Evolutionary conservation across 495 filamentous ascomycete genomes (phyloP), one percentile per base, ranked within the genome.

Genomic region (Daldinia decipiens): DNA sequence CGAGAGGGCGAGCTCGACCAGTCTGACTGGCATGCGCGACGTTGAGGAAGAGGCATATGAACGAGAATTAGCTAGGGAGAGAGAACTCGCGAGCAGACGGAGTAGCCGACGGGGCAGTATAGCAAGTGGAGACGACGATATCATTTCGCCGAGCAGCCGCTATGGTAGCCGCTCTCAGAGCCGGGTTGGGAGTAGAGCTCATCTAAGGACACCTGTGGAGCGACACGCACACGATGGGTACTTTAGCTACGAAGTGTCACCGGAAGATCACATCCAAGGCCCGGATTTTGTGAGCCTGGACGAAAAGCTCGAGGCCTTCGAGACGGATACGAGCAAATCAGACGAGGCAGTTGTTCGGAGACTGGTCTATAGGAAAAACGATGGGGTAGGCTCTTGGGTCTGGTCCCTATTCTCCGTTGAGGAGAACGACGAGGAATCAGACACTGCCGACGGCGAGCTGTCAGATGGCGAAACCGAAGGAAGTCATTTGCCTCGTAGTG

Each of bases 361-460:
- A 61, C 74, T 90, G 15, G 84, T 89, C 24, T 77, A 84, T 59
- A 83, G 87, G 64, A 85, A 84, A n/a, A 87, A 86, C 47, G 89
- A 88, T 59, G 89, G 91, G 4, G 78, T 94, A n/a, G 90, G 90
- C 0, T 85, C 87, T 9, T 93, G 90, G 88, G 84, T 97, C 68
- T 93, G 92, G 86, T 91, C 88, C 15, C 78, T 95, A 17, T 95
- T 95, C 77, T 87, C 89, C 7, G 89, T 93, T 9, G 81, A 89
- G 59, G 82, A 87, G 74, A 84, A 83, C 63, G 82, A 83, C 24
- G 85, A 88, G 59, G 82, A 82, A 12, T 82, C 82, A 12, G 82
- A 85, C 39, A 63, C 78, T 69, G 59, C 66, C 68, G 76, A 81
- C 11, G 79, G 76, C 29, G 77, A 80, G 27, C 65, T 78, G 38